Percentiles rank a stretch among this genome's conserved stretches.
phyloP scores from a whole-genome alignment of 192 early-diverging fungal genomes.

The Coemansia sp. region DNA sequence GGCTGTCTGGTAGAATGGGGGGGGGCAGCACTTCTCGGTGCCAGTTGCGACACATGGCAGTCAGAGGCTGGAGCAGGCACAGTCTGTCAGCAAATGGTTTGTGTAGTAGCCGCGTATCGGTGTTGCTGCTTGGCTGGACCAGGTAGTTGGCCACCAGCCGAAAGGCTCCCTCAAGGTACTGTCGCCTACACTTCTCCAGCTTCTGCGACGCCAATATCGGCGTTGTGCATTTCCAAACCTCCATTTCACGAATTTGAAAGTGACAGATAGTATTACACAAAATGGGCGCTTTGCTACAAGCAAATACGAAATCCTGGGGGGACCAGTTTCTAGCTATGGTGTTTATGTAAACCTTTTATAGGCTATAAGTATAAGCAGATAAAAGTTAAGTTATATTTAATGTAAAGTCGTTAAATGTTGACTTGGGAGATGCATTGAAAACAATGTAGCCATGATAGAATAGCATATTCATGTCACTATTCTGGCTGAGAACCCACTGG shows the following conservation, averaged over 20 bases:
- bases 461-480: no score
- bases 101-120: background rate
- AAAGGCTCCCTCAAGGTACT: constrained; percentile 11
- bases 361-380: background rate
- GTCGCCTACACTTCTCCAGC: background rate
- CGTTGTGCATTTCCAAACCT: background rate
- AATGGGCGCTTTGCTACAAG: background rate
- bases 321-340: no score
- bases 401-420: no score
- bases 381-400: background rate
- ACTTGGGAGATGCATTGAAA: no score
- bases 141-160: constrained; percentile 22
- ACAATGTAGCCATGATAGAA: no score
- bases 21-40: constrained; percentile 23
- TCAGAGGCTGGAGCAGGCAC: constrained; percentile 29
- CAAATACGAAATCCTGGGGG: background rate
- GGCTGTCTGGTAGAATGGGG: constrained; percentile 34
- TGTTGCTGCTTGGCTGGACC: background rate
- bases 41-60: constrained; percentile 36
- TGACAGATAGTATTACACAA: background rate
- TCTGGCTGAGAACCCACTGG: no score
- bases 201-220: background rate
- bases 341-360: no score
- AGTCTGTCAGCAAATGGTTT: constrained; percentile 13
- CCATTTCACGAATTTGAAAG: constrained; percentile 3